A percentile compares a stretch with the other conserved stretches of the same genome.
Conservation (phyloP, 1,284 basidiomycete species). For the Cutaneotrichosporon sp. region DNA sequence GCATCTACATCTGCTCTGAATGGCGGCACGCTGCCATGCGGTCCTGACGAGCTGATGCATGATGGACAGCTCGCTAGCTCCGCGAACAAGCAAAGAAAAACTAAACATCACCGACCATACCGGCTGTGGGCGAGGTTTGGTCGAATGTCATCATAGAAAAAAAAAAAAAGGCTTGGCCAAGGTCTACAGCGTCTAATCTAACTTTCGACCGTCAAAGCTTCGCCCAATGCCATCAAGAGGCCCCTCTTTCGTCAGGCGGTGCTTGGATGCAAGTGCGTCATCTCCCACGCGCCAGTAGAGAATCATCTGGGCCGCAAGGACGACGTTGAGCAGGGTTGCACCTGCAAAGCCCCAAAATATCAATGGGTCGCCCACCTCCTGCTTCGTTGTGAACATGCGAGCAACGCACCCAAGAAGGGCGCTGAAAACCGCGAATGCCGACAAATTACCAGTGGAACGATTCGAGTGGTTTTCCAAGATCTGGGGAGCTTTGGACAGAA, state of each 20-base stretch:
- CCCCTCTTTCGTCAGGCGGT: not conserved
- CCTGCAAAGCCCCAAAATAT: slow-evolving; percentile 74
- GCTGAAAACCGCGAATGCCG: slow-evolving; percentile 73
- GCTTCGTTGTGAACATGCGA: slow-evolving; percentile 78
- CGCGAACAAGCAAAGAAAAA: no score
- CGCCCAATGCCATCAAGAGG: slow-evolving; percentile 1
- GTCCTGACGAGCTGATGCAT: no score
- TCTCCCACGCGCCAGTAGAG: slow-evolving; percentile 63
- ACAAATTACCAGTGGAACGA: slow-evolving; percentile 79
- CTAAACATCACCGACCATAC: no score
- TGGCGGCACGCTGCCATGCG: no score
- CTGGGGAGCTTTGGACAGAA: slow-evolving; percentile 81
- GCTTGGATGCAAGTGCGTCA: not conserved
- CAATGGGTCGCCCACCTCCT: slow-evolving; percentile 74
- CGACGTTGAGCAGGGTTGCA: slow-evolving; percentile 69
- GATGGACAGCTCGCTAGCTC: no score
- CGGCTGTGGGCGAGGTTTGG: no score
- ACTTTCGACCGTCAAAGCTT: slow-evolving; percentile 17
- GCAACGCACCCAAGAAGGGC: slow-evolving; percentile 78
- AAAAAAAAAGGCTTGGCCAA: not conserved
- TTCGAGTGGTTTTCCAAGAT: slow-evolving; percentile 70
- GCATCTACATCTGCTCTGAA: no score
- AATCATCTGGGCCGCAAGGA: slow-evolving; percentile 75
- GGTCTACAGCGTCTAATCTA: slow-evolving; percentile 21
- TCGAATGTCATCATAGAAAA: not conserved